Evolutionary conservation across 225 moss, liverwort and hornwort genomes (phyloP).

Genomic region (Takakia lepidozioides): DNA sequence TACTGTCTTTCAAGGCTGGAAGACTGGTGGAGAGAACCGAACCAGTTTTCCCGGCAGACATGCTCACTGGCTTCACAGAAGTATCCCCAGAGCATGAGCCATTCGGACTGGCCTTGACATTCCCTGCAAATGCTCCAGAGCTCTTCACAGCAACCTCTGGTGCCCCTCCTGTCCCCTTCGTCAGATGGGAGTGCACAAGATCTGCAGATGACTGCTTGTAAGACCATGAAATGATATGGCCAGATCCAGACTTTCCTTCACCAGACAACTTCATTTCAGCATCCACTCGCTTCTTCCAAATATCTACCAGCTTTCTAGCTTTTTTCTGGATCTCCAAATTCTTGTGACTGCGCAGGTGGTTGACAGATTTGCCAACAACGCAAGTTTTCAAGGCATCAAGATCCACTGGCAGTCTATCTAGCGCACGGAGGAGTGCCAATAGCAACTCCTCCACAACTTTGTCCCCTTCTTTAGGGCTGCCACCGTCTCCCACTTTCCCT

Average conservation of each 20-base stretch:
- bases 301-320: conserved; percentile 84
- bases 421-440: conserved; percentile 67
- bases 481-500: conserved; percentile 89
- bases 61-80: conserved; percentile 21
- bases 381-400: conserved; percentile 91
- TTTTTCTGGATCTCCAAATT: conserved; percentile 90
- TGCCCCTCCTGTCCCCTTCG: conserved; percentile 31
- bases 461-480: conserved; percentile 95
- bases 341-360: conserved; percentile 85
- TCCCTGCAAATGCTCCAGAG: conserved; percentile 66
- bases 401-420: conserved; percentile 93
- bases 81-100: conserved; percentile 48
- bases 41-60: conserved; percentile 38
- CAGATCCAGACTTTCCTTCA: conserved; percentile 69
- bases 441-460: conserved; percentile 90
- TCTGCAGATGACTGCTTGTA: conserved; percentile 76
- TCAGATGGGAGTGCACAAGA: conserved; percentile 43
- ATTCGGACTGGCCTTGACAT: conserved; percentile 49
- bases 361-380: conserved; percentile 92
- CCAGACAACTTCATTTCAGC: conserved; percentile 80
- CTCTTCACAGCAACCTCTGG: conserved; percentile 75
- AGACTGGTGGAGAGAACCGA: conserved; percentile 17
- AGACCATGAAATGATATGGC: conserved; percentile 62
- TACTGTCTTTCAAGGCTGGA: conserved; percentile 35
- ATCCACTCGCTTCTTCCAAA: conserved; percentile 99